Base-by-base conservation (phyloP, 1,139 yeast species). In the Dujonia santamariae region DNA sequence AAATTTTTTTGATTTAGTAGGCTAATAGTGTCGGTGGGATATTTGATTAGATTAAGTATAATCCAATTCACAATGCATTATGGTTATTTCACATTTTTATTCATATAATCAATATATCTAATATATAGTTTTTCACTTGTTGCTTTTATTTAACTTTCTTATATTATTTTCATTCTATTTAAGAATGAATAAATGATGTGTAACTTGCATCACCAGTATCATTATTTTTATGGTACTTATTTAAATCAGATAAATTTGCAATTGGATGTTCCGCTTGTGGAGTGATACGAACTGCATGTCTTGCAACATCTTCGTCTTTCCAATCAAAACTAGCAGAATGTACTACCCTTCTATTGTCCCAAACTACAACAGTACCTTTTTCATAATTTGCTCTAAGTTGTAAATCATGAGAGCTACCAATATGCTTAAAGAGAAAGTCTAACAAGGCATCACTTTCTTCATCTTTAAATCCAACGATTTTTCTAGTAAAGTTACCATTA, bases 251-350 rank as follows among this genome's bases (percentile, higher is more conserved):
- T 41, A 63, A 53, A 45, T 61, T 59, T 32, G 50, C 59, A 13
- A 57, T 57, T 36, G 61, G 72, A 44, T 61, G 56, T 51, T 68
- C 85, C 16, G 80, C 88, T 47, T 74, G 73, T 7, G 84, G 76
- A 7, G 88, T 80, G 38, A 81, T 72, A 53, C 90, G 68, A 46
- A 79, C 76, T 4, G 83, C 85, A 47, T 80, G 86, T 56, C 90
- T 72, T 26, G 74, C 59, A 32, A 70, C 65, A 16, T 69, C 72
- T 7, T 68, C 61, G 22, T 52, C 56, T 34, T 66, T 75, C 80
- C 82, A 79, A 54, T 81, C 87, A 37, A 75, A 62, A 29, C 76
- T 62, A 4, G 88, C 87, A 17, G 80, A 61, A 53, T 82, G 88
- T 28, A 71, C 59, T 21, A 77, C 75, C 47, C 80, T 63, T 56